A percentile compares a stretch with the other conserved stretches of the same genome.
Evolutionary conservation across 257 asterid species (phyloP).

Genomic region (Coffea canephora): DNA sequence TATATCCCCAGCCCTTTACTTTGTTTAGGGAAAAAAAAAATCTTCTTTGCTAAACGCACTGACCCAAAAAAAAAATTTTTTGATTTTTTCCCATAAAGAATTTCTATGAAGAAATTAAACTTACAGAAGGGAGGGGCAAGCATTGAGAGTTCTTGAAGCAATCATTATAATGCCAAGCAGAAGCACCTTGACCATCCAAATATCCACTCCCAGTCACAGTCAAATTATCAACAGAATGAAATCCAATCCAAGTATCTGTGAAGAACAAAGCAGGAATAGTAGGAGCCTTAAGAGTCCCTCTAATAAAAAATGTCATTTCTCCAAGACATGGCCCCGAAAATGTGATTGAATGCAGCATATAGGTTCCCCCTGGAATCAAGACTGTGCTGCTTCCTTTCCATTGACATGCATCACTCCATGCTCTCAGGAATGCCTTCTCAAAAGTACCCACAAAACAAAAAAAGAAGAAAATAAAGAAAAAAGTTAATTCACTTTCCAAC

Average conservation of each 20-base stretch:
- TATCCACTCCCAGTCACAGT: conserved; percentile 60
- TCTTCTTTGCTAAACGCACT: too few relatives aligned
- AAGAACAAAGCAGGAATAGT: conserved; percentile 26
- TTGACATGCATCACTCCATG: conserved; percentile 65
- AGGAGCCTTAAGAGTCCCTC: conserved; percentile 55
- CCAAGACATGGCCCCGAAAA: conserved; percentile 60
- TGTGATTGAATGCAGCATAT: conserved; percentile 30
- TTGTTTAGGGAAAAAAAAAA: too few relatives aligned
- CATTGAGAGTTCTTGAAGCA: conserved; percentile 47
- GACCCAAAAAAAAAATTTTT: too few relatives aligned
- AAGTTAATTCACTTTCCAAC: background rate
- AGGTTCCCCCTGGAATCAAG: conserved; percentile 46
- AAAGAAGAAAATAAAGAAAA: too few relatives aligned
- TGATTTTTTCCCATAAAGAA: too few relatives aligned
- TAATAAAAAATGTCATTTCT: conserved; percentile 27
- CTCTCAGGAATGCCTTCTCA: conserved; percentile 54
- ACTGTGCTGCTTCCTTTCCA: conserved; percentile 43
- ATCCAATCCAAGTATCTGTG: conserved; percentile 63
- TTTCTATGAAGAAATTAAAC: conserved; percentile 1
- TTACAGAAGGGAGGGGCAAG: conserved; percentile 60
- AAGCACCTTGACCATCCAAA: conserved; percentile 67
- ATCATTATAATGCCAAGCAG: conserved; percentile 70
- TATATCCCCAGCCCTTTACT: too few relatives aligned
- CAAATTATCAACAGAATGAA: conserved; percentile 43
- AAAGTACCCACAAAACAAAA: background rate